Conservation (phyloP, 306 rosid genomes). For the Sophora flavescens region DNA sequence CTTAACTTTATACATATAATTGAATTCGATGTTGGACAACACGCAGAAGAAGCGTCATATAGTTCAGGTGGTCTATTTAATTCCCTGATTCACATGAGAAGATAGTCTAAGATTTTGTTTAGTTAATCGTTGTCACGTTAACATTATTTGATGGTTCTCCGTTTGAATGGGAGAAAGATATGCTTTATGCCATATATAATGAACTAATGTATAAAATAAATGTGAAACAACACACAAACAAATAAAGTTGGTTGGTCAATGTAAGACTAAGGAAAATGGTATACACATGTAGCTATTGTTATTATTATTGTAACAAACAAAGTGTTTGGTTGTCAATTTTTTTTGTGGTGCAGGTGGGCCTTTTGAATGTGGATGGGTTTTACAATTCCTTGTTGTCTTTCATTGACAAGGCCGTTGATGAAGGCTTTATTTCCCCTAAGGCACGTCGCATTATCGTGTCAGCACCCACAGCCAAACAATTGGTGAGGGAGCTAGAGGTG, state of each 20-base stretch:
- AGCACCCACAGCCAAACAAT: conserved; percentile 88
- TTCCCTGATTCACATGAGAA: conserved; percentile 70
- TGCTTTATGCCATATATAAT: background rate
- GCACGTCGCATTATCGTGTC: conserved; percentile 99
- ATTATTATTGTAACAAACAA: conserved; percentile 21
- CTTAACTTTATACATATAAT: conserved; percentile 26
- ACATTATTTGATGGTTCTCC: conserved; percentile 69
- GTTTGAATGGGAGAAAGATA: conserved; percentile 73
- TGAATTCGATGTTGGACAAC: conserved; percentile 37
- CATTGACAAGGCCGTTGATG: conserved; percentile 98
- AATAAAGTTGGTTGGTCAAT: conserved; percentile 62
- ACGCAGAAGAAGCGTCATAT: background rate
- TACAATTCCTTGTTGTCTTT: conserved; percentile 89
- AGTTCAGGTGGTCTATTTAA: conserved; percentile 49
- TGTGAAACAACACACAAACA: conserved; percentile 37
- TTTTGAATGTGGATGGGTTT: conserved; percentile 95
- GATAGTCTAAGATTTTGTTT: conserved; percentile 52
- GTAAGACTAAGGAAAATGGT: conserved; percentile 8
- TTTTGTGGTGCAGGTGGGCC: conserved; percentile 80
- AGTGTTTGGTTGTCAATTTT: conserved; percentile 20
- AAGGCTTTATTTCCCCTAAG: conserved; percentile 92
- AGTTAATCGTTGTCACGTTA: conserved; percentile 60
- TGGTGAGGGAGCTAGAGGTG: conserved; percentile 93
- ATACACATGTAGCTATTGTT: conserved; percentile 24
- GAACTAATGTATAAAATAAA: conserved; percentile 26